These are phyloP conservation scores for Xanthoparmelia taractica DNA, from an alignment of 495 filamentous ascomycete genomes.

Conservation along the genomic window DNA sequence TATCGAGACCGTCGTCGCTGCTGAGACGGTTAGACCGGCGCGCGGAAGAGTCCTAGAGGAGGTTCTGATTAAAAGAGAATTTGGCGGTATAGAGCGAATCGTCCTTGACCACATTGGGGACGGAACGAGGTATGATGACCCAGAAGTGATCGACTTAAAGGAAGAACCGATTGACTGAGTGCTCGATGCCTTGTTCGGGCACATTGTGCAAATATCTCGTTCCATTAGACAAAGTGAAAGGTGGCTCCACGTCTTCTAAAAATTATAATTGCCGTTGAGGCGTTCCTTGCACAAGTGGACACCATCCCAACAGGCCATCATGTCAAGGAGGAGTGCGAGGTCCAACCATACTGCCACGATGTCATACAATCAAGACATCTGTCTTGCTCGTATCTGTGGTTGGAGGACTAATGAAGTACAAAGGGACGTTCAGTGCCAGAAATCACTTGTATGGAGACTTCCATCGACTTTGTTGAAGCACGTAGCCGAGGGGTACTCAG, in stretches of 20 bases:
- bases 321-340: neutral
- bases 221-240: neutral
- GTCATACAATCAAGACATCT: neutral
- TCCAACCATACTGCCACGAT: neutral
- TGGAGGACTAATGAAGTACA: no score
- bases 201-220: neutral
- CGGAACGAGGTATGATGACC: conserved; percentile 13
- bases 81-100: conserved; percentile 18
- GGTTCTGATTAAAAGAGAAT: conserved; percentile 37
- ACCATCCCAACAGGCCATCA: neutral
- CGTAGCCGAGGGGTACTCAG: no score
- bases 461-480: no score
- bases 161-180: conserved; percentile 22
- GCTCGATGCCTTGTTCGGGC: neutral
- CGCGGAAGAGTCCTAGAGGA: conserved; percentile 35
- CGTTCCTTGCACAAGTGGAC: neutral
- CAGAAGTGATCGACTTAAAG: conserved; percentile 23
- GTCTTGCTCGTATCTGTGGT: no score
- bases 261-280: no score
- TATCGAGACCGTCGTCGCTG: conserved; percentile 76
- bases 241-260: no score
- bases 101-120: conserved; percentile 18
- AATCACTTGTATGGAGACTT: no score
- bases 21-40: conserved; percentile 52
- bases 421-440: no score